Percentiles rank a stretch among this genome's conserved stretches.
phyloP scores from a whole-genome alignment of 225 moss, liverwort and hornwort genomes.

The Bryoerythrophyllum caledonicum region DNA sequence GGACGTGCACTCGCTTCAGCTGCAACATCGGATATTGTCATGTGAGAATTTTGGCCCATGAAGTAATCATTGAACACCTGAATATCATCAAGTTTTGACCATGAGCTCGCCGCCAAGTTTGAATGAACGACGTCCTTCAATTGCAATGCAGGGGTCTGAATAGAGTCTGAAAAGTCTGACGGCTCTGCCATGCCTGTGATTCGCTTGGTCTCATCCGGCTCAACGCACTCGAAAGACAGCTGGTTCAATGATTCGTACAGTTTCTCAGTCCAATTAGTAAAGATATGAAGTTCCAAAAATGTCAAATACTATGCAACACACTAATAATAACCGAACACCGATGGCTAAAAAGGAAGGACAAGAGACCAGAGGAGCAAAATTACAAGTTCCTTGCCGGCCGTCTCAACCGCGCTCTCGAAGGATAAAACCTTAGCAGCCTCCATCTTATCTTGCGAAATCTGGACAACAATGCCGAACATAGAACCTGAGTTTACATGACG shows the following conservation, averaged over 20 bases:
- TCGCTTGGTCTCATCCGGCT: slow-evolving; percentile 16
- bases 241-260: too few species aligned
- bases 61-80: slow-evolving; percentile 22
- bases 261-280: too few species aligned
- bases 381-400: slow-evolving; percentile 21
- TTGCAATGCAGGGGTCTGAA: not conserved
- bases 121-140: slow-evolving; percentile 29
- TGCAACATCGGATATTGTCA: not conserved
- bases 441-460: not conserved
- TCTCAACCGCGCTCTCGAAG: slow-evolving; percentile 9
- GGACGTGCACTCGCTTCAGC: not conserved
- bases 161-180: too few species aligned
- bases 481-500: not conserved
- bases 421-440: slow-evolving; percentile 1
- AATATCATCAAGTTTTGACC: slow-evolving; percentile 26
- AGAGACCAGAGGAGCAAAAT: not conserved
- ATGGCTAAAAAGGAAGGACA: not conserved
- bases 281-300: too few species aligned
- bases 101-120: slow-evolving; percentile 22
- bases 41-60: slow-evolving; percentile 12
- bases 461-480: not conserved
- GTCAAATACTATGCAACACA: too few species aligned
- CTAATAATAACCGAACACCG: not conserved
- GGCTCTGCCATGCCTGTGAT: not conserved
- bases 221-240: not conserved